Evolutionary conservation across 2,329 filamentous ascomycete genomes (phyloP), one percentile per base, ranked within the genome.

Genomic region (Talaromyces sp.): DNA sequence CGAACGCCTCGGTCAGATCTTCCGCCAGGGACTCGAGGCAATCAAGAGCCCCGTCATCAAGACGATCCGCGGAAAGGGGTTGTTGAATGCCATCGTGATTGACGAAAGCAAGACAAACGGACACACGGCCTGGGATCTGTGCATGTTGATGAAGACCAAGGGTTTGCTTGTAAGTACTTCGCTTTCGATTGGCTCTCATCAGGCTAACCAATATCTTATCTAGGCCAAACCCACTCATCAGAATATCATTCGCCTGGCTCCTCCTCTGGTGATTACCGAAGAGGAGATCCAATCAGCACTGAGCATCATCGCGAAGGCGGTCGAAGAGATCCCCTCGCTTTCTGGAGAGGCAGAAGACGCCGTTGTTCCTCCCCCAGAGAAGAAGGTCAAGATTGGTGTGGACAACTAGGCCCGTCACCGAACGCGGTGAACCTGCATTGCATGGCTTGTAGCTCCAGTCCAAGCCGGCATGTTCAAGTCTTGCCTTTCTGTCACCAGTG

Each of bases 221-320:
- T 75, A 96, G 92, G 95, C 95, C 70, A 99, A 99, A 85, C 95
- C 95, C 33, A 99, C 95, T 6, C 95, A 99, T 78, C 89, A 96
- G 73, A 97, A 98, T 78, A 98, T 99, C 76, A 99, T 99, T 75
- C 90, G 95, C 62, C 89, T 99, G 65, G 95, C 95, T n/a, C 95
- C 95, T 54, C 95, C 95, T 23, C 82, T 99, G 60, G 92, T 99
- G 67, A 98, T 99, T 71, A 92, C 89, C 30, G 92, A 98, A 72
- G 85, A 89, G 63, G 87, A 99, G 79, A 89, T 99, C 67, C 83
- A 87, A 68, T 85, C 87, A 72, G 89, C 94, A 1, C 75, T 98
- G 60, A 76, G 76, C 58, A 94, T 95, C 71, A 96, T 99, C 73
- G 84, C 87, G 65, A 88, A 93, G 73, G 88, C 94, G 14, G 83